Evolutionary conservation across 495 filamentous ascomycete species (phyloP), one percentile per base, ranked within the genome.

Genomic region (Hypoxylon fuscum): DNA sequence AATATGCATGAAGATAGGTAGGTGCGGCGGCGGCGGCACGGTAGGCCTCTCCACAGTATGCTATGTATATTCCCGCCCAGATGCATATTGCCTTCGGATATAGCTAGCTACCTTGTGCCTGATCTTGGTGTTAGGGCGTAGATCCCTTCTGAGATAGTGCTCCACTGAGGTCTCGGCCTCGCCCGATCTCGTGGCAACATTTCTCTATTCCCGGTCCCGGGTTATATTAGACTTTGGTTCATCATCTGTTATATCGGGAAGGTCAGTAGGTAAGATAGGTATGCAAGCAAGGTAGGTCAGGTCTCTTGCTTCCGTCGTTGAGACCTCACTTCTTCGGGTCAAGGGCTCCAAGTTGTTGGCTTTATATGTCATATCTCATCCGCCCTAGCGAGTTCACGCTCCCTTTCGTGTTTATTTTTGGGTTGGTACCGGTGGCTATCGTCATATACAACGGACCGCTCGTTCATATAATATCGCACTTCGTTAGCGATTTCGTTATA

Each of bases 111-210:
- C 25, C 25, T 8, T 27, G 25, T 27, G 8, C 8, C 25, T 8
- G 25, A 27, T 27, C 25, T 27, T 27, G 25, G 25, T 35, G 12
- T 38, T 14, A 4, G 35, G 5, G 11, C 35, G 1, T 1, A 14
- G 32, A 14, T 12, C 2, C 5, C 15, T n/a, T 15, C 35, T 15
- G 35, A n/a, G 35, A 38, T 27, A 8, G 25, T 8, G 25, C 25
- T 27, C 4, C 25, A 3, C 25, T 27, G 22, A 35, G 55, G 55
- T 62, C 58, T 62, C 53, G 64, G 47, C 46, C 53, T 50, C 34
- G 35, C 14, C 64, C 47, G 64, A 55, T 61, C 64, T 61, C 58
- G 64, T 67, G 64, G 64, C 58, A 49, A 58, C 25, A 32, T 22
- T 18, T 38, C 1, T 12, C 51, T 21, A 53, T 38, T 45, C 52